Percentiles rank a stretch among this genome's conserved stretches.
Evolutionary conservation across 2,329 filamentous ascomycete genomes (phyloP).

Genomic region (Colletotrichum karsti): DNA sequence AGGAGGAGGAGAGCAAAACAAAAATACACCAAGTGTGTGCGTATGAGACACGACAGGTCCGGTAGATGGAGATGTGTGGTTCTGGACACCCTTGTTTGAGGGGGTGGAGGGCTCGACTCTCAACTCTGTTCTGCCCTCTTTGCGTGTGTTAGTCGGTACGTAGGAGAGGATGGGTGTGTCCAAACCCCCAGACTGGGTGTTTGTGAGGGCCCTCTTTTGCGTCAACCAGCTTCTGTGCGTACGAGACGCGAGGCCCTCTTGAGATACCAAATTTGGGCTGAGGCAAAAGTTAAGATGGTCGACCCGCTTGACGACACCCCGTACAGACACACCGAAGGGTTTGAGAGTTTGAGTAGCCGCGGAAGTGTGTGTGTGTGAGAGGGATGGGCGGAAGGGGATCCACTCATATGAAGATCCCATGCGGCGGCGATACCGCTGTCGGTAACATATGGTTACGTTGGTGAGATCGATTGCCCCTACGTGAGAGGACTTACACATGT

Average conservation of each 20-base stretch:
- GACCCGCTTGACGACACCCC: not conserved
- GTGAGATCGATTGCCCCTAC: too few species aligned
- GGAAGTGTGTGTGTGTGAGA: not conserved
- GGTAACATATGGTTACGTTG: not conserved
- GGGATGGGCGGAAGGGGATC: slow-evolving; percentile 3
- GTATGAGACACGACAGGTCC: slow-evolving; percentile 26
- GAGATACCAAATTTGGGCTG: slow-evolving; percentile 8
- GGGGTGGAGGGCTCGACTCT: not conserved
- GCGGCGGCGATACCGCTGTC: slow-evolving; percentile 8
- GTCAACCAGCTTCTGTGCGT: slow-evolving; percentile 16
- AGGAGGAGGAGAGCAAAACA: not conserved
- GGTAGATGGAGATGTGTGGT: slow-evolving; percentile 12
- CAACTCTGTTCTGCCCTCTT: not conserved
- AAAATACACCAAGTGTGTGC: slow-evolving; percentile 14
- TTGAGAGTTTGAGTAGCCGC: not conserved
- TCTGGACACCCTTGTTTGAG: slow-evolving; percentile 22
- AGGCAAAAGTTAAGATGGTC: slow-evolving; percentile 15
- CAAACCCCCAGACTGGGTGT: not conserved
- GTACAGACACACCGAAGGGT: not conserved
- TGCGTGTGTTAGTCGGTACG: not conserved
- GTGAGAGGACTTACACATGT: too few species aligned
- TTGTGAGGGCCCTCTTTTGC: slow-evolving; percentile 3
- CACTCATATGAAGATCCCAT: slow-evolving; percentile 6
- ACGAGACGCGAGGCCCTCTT: slow-evolving; percentile 3
- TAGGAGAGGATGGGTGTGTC: not conserved